Percentiles rank a stretch among this genome's conserved stretches.
These are phyloP conservation scores for Auricularia auricula-judae DNA, from an alignment of 768 basidiomycete genomes.

Conservation along the genomic window DNA sequence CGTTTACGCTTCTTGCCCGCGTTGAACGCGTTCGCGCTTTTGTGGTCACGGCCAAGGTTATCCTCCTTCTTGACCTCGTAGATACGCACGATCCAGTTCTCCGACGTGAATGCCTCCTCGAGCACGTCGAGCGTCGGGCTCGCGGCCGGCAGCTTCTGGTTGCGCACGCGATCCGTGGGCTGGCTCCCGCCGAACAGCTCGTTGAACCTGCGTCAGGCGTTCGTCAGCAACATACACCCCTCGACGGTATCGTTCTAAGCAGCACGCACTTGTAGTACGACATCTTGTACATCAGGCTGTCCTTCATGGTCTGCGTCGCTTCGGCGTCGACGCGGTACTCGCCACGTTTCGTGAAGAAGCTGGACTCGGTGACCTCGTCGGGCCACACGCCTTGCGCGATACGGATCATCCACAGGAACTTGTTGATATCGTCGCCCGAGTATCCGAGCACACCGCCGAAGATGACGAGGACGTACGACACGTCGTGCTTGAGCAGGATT, in stretches of 20 bases:
- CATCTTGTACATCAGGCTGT: slow-evolving; percentile 99
- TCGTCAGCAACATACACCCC: neutral
- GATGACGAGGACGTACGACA: slow-evolving; percentile 94
- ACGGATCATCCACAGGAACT: slow-evolving; percentile 98
- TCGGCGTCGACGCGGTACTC: slow-evolving; percentile 88
- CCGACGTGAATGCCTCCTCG: slow-evolving; percentile 96
- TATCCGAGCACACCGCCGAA: slow-evolving; percentile 95
- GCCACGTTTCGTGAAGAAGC: slow-evolving; percentile 85
- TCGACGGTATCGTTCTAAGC: too few species aligned
- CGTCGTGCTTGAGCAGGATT: slow-evolving; percentile 93
- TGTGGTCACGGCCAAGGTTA: slow-evolving; percentile 77
- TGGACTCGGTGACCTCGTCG: slow-evolving; percentile 90
- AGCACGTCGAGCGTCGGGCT: slow-evolving; percentile 82
- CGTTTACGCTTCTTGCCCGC: slow-evolving; percentile 86
- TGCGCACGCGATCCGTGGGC: slow-evolving; percentile 78
- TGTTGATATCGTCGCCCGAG: slow-evolving; percentile 98
- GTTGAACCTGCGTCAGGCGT: slow-evolving; percentile 44
- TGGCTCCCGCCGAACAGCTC: slow-evolving; percentile 76
- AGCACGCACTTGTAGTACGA: slow-evolving; percentile 70
- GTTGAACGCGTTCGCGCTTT: slow-evolving; percentile 74
- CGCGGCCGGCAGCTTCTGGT: slow-evolving; percentile 64
- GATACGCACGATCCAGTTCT: slow-evolving; percentile 99
- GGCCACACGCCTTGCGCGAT: slow-evolving; percentile 96
- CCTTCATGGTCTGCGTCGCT: slow-evolving; percentile 81
- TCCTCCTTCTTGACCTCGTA: slow-evolving; percentile 95